These are phyloP conservation scores for Mycosarcoma maydis DNA, from an alignment of 1,284 basidiomycete genomes.

Conservation along the genomic window DNA sequence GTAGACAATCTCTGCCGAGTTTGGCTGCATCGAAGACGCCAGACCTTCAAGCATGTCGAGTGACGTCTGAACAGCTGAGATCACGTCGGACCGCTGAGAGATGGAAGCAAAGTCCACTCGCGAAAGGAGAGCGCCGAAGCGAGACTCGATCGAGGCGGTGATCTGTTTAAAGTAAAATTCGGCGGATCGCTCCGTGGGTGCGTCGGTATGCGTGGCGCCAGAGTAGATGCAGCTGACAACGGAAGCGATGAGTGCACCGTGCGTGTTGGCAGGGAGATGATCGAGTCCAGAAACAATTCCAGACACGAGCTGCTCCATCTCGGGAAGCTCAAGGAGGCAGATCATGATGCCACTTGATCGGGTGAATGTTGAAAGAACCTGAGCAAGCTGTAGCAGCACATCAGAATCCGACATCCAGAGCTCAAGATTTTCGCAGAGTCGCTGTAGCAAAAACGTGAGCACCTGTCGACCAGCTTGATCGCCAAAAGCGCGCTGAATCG, in stretches of 20 bases:
- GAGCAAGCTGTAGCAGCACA: conserved; percentile 55
- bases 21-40: conserved; percentile 44
- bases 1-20: conserved; percentile 48
- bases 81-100: conserved; percentile 46
- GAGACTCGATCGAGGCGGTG: conserved; percentile 48
- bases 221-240: conserved; percentile 59
- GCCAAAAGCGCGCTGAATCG: conserved; percentile 39
- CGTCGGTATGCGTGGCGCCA: conserved; percentile 32
- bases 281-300: conserved; percentile 47
- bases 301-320: conserved; percentile 50
- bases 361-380: conserved; percentile 50
- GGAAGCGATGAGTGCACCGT: conserved; percentile 52
- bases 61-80: conserved; percentile 46
- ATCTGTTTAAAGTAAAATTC: conserved; percentile 52
- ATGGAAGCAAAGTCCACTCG: conserved; percentile 37
- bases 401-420: conserved; percentile 60
- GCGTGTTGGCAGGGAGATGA: conserved; percentile 53
- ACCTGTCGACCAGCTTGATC: conserved; percentile 50
- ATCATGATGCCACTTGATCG: conserved; percentile 54
- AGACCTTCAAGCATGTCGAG: conserved; percentile 60
- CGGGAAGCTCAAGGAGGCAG: conserved; percentile 45
- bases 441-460: conserved; percentile 53
- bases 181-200: conserved; percentile 25
- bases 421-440: conserved; percentile 49
- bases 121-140: conserved; percentile 46